phyloP scores from a whole-genome alignment of 2,329 filamentous ascomycete species.

The Trichophyton mentagrophytes region DNA sequence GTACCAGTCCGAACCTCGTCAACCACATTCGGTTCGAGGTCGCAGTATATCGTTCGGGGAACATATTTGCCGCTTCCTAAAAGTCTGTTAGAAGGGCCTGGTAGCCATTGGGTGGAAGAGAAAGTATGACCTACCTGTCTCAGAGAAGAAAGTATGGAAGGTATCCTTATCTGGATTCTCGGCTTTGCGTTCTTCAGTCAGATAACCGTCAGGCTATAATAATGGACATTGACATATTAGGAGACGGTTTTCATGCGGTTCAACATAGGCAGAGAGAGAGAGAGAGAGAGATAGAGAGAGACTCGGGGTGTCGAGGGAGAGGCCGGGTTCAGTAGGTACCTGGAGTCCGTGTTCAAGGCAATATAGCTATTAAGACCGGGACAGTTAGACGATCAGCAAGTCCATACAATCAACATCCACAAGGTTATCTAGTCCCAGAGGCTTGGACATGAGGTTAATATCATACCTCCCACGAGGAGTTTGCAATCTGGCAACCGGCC shows the following conservation, averaged over 20 bases:
- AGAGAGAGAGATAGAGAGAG: too few relatives aligned
- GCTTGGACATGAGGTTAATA: neutral
- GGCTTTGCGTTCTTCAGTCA: constrained; percentile 94
- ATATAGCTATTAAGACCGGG: constrained; percentile 61
- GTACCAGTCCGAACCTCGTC: constrained; percentile 96
- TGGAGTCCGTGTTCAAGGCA: constrained; percentile 99
- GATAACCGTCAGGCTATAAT: constrained; percentile 82
- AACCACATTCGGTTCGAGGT: constrained; percentile 99
- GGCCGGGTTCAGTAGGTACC: constrained; percentile 45
- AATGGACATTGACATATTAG: neutral
- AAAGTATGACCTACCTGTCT: constrained; percentile 62
- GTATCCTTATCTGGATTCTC: constrained; percentile 76
- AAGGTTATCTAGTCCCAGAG: neutral
- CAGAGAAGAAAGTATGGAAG: constrained; percentile 99
- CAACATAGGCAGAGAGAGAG: neutral
- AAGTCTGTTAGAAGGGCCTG: constrained; percentile 7
- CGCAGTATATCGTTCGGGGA: constrained; percentile 96
- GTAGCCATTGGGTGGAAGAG: constrained; percentile 17
- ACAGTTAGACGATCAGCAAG: constrained; percentile 20
- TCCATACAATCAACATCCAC: constrained; percentile 17
- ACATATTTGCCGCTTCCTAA: constrained; percentile 97
- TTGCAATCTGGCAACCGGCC: constrained; percentile 99
- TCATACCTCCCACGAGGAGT: constrained; percentile 98
- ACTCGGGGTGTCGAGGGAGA: neutral
- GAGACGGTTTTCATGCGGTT: neutral